Conservation (phyloP, 768 basidiomycete genomes). For the Coprinopsis marcescibilis region DNA sequence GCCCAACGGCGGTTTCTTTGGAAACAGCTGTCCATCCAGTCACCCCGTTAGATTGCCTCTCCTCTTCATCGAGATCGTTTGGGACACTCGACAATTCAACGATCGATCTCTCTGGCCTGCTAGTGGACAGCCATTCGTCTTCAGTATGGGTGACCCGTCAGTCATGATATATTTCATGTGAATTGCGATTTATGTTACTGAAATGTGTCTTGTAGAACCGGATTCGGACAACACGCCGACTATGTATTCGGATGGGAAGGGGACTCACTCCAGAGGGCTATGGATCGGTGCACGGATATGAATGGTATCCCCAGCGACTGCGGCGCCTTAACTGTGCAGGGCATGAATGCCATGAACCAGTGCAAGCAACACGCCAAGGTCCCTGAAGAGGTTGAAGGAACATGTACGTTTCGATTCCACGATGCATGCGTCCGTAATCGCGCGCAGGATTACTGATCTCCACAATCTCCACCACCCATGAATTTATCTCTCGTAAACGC, state of each 20-base stretch:
- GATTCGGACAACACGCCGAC: slow-evolving; percentile 20
- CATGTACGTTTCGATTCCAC: too few species aligned
- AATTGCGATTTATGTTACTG: not conserved
- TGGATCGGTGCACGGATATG: slow-evolving; percentile 16
- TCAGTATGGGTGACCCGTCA: slow-evolving; percentile 17
- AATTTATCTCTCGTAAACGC: not conserved
- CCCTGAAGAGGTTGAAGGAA: slow-evolving; percentile 15
- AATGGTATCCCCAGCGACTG: slow-evolving; percentile 15
- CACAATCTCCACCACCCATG: not conserved
- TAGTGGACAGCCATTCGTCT: slow-evolving; percentile 14
- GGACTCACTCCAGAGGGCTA: slow-evolving; percentile 18
- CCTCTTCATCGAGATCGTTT: slow-evolving; percentile 16
- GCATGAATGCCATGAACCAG: slow-evolving; percentile 16
- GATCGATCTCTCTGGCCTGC: slow-evolving; percentile 15
- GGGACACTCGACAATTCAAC: slow-evolving; percentile 17
- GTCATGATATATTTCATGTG: not conserved
- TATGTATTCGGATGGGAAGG: slow-evolving; percentile 21
- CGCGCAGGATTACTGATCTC: too few species aligned
- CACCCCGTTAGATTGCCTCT: slow-evolving; percentile 16
- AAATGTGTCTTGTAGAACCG: slow-evolving; percentile 9
- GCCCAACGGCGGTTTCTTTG: slow-evolving; percentile 4
- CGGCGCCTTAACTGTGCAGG: slow-evolving; percentile 16
- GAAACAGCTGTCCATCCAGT: slow-evolving; percentile 12
- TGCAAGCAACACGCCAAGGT: slow-evolving; percentile 15
- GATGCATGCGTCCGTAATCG: too few species aligned